These are phyloP conservation scores for Clonostachys chloroleuca DNA, from an alignment of 2,329 filamentous ascomycete species.

Conservation along the genomic window DNA sequence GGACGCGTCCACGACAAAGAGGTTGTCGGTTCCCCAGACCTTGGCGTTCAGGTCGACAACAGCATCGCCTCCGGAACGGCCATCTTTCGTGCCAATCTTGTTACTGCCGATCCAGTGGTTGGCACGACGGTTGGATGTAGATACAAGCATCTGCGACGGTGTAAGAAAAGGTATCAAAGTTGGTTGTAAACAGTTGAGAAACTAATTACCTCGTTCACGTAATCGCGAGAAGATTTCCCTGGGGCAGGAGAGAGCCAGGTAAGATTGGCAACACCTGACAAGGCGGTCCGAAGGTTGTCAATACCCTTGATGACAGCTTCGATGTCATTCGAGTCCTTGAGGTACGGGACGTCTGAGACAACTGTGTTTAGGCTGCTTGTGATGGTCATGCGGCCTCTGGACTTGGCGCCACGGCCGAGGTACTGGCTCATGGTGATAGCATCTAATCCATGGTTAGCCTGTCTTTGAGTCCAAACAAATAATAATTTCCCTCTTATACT, in stretches of 20 bases:
- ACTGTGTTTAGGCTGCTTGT: conserved; percentile 51
- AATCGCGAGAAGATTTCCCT: conserved; percentile 48
- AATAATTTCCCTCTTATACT: conserved; percentile 6
- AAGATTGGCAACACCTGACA: conserved; percentile 48
- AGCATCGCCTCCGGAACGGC: conserved; percentile 45
- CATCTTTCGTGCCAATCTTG: conserved; percentile 55
- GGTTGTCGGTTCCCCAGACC: conserved; percentile 64
- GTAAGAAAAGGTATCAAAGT: neutral
- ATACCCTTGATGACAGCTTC: conserved; percentile 59
- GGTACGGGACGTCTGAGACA: conserved; percentile 55
- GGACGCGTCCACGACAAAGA: conserved; percentile 64
- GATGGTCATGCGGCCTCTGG: conserved; percentile 58
- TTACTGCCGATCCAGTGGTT: conserved; percentile 56
- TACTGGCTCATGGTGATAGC: conserved; percentile 54
- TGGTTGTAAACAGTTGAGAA: neutral
- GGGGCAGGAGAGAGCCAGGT: conserved; percentile 50
- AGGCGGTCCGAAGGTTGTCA: conserved; percentile 51
- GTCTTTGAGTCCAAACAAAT: neutral
- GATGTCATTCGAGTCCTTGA: conserved; percentile 51
- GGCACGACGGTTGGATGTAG: conserved; percentile 32
- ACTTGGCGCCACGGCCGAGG: conserved; percentile 59
- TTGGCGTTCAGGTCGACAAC: conserved; percentile 61
- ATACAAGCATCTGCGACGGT: conserved; percentile 6
- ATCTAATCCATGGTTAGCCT: conserved; percentile 17
- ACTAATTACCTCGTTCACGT: conserved; percentile 42